These are phyloP conservation scores for Rubia peregrina DNA, from an alignment of 305 asterid species.

Conservation along the genomic window DNA sequence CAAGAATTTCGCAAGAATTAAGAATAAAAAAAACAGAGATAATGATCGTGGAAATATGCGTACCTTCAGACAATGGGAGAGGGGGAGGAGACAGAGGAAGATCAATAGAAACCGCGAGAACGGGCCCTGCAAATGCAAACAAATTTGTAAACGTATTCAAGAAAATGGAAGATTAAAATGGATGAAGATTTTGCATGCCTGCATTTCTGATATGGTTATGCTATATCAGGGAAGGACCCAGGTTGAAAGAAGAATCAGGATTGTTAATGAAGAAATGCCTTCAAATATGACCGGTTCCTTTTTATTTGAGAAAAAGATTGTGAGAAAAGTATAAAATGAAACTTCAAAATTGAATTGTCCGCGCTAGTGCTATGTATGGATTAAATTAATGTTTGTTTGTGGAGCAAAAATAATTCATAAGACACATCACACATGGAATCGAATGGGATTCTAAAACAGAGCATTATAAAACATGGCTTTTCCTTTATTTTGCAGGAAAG, in stretches of 20 bases:
- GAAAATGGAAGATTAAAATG: not conserved
- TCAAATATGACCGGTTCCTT: constrained; percentile 1
- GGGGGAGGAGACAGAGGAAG: constrained; percentile 6
- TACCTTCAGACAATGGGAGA: constrained; percentile 23
- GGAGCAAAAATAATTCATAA: not conserved
- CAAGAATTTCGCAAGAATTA: not conserved
- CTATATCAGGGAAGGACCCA: not conserved
- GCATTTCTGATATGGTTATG: constrained; percentile 14
- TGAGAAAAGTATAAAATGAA: not conserved
- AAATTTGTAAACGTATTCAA: not conserved
- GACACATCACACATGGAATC: not conserved
- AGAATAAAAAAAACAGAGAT: not conserved
- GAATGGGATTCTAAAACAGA: not conserved
- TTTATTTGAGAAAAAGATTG: not conserved
- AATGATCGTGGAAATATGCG: not conserved
- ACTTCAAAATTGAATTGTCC: not conserved
- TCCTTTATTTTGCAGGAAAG: not conserved
- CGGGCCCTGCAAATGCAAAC: constrained; percentile 14
- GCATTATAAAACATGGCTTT: not conserved
- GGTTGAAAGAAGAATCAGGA: not conserved
- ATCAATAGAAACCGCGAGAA: constrained; percentile 15
- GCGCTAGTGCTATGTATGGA: not conserved
- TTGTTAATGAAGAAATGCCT: not conserved
- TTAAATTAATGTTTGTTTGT: not conserved
- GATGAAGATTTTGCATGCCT: constrained; percentile 24